Base-by-base conservation (phyloP, 2,329 filamentous ascomycete genomes). In the Juglanconis sp. region DNA sequence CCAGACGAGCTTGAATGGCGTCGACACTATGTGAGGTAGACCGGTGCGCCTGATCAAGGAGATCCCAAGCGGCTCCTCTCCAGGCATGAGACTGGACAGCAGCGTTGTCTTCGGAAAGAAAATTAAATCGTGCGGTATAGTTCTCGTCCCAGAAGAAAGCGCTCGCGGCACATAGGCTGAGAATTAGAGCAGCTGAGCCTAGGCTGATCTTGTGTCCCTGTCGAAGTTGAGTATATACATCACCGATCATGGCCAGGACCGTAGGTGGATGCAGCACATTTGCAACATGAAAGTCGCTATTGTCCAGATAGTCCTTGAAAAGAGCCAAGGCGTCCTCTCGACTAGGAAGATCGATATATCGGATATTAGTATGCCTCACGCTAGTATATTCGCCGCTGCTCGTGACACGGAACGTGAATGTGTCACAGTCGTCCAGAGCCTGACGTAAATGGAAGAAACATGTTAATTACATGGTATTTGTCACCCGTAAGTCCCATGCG, bases 1-100 rank as follows among this genome's bases (percentile, higher is more conserved):
- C 68, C 3, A 74, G 62, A 53, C 74, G 69, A 6, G 73, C 74
- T 42, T 79, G 73, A 5, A 73, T 71, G 24, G 66, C 69, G 53
- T 77, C 73, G 2, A 79, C 56, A 2, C 70, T 73, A 1, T 63
- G 53, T 3, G 69, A 64, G 0, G 63, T 63, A 5, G 65, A 67
- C 9, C 70, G 65, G n/a, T 73, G 71, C 3, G 68, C 68, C 24
- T 74, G 65, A 17, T 75, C 72, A 15, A 77, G 68, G 5, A 76
- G 67, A 38, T 74, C 69, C 24, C 76, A 66, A 1, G 72, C 68
- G 0, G 72, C 66, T 32, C 72, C 70, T 35, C 72, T 62, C 75
- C 75, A 79, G 32, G 60, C 35, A 10, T 35, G 52, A 6, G 61
- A 57, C 53, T 52, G 56, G 11, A 40, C 53, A 5, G 59, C 58